Base-by-base conservation (phyloP, 306 rosid genomes). In the Lathyrus sativus region DNA sequence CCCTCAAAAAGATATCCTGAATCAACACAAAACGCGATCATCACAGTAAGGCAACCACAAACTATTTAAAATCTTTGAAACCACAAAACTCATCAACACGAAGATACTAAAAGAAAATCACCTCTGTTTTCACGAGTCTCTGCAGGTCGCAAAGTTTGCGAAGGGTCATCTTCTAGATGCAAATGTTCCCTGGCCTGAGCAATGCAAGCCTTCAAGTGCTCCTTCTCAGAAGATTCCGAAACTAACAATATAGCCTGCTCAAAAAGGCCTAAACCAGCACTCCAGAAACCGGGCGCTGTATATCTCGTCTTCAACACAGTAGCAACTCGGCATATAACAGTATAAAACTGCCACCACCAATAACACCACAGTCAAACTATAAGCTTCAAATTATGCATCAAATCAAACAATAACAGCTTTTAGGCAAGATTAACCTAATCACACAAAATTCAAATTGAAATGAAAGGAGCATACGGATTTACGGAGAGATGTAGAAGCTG, bases 1-100 rank as follows among this genome's bases (percentile, higher is more conserved):
- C 97, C 97, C 89, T 93, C 99, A 80, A 93, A 93, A 39, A 93
- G 88, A 80, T 86, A 93, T 33, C 97, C 97, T 90, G 68, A 80
- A 80, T 60, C 75, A 56, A 38, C 64, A 68, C 1, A 46, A 57
- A 35, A 50, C 37, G 9, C 0, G 2, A 18, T 55, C 15, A 67
- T 41, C 13, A 35, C 3, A 9, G 11, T 2, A 19, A 55, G 17
- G 50, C 8, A 22, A 12, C 17, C 8, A n/a, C 46, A 46, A 31
- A 53, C 41, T 42, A 56, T 11, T 64, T 60, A 19, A 31, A 42
- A 42, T 19, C 17, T 17, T 35, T 35, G 18, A 31, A 37, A 45
- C 41, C 63, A 29, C 58, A 28, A 28, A 50, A n/a, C 41, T 33
- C 58, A 68, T 11, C 65, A 62, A 39, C 55, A 28, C 26, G 48